Base-by-base conservation (phyloP, 305 asterid genomes). In the Withania somnifera region DNA sequence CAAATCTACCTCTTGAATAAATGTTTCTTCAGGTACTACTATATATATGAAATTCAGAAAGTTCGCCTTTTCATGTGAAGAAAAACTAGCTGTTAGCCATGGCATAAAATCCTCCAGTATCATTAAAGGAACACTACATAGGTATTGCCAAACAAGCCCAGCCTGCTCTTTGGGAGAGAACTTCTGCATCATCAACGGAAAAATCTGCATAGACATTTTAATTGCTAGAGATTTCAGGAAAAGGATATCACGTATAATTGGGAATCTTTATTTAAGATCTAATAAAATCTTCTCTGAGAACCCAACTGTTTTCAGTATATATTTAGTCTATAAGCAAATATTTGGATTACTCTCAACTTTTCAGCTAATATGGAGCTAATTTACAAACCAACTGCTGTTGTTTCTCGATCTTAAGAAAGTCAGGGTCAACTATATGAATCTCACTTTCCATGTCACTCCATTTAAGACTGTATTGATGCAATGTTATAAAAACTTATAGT, bases 111-210 rank as follows among this genome's bases (percentile, higher is more conserved):
- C 98, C 89, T 93, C 92, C 77, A 93, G 87, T 47, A 95, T 84
- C 60, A 89, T 85, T 83, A 89, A 77, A 78, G 98, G 98, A 84
- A 95, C 90, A 79, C 91, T 90, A 87, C 98, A 93, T 78, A 95
- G 89, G 73, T 89, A 93, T 90, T 83, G 94, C 97, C 97, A 92
- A 73, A 93, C 92, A 42, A 95, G 91, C 87, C 89, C 90, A 84
- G 91, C 92, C 87, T 95, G 98, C 85, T 93, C 91, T 79, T 89
- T 84, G 5, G 87, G 76, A 58, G 92, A 79, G 84, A 93, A 89
- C 50, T 90, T 83, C 86, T 92, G 81, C 86, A 84, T 82, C 87
- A 95, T 82, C 91, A 90, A 86, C 30, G 97, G 95, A 81, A 95
- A 95, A 81, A 93, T 91, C 98, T 95, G 94, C 88, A 89, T 15